These are phyloP conservation scores for Microbotryum scabiosae DNA, from an alignment of 1,284 basidiomycete species.

Conservation along the genomic window DNA sequence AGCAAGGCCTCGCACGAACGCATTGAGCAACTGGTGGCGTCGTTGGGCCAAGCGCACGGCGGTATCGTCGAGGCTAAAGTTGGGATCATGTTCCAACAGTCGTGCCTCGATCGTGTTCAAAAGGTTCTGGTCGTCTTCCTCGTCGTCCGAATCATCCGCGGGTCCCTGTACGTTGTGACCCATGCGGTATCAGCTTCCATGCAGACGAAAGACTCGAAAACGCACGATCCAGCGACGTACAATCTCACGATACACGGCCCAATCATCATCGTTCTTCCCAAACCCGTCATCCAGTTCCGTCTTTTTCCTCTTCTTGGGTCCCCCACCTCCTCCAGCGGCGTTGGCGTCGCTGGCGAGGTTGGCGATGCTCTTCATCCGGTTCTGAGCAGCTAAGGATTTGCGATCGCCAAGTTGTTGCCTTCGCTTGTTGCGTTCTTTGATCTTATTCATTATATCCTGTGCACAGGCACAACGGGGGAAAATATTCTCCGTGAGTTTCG, in stretches of 20 bases:
- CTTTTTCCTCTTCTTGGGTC: slow-evolving; percentile 50
- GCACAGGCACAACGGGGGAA: background rate
- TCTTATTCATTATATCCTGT: slow-evolving; percentile 67
- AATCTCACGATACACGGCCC: slow-evolving; percentile 96
- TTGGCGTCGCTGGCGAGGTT: slow-evolving; percentile 74
- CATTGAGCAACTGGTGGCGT: slow-evolving; percentile 71
- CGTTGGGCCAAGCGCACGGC: slow-evolving; percentile 66
- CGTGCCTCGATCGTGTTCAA: slow-evolving; percentile 71
- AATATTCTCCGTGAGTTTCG: background rate
- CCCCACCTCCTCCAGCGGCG: slow-evolving; percentile 52
- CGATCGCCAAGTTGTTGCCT: slow-evolving; percentile 78
- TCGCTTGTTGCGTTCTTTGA: slow-evolving; percentile 73
- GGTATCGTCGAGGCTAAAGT: slow-evolving; percentile 72
- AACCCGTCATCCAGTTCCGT: slow-evolving; percentile 78
- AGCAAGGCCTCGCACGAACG: slow-evolving; percentile 56
- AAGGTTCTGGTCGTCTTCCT: slow-evolving; percentile 78
- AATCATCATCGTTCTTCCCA: slow-evolving; percentile 90
- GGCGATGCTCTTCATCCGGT: slow-evolving; percentile 94
- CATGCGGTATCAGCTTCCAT: slow-evolving; percentile 40
- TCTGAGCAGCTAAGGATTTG: slow-evolving; percentile 91
- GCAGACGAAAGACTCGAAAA: background rate
- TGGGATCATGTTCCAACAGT: slow-evolving; percentile 72
- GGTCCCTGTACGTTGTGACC: slow-evolving; percentile 46
- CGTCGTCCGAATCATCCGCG: slow-evolving; percentile 81
- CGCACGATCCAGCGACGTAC: slow-evolving; percentile 44